phyloP scores from a whole-genome alignment of 2,329 filamentous ascomycete species.

The Colletotrichum liaoningense region DNA sequence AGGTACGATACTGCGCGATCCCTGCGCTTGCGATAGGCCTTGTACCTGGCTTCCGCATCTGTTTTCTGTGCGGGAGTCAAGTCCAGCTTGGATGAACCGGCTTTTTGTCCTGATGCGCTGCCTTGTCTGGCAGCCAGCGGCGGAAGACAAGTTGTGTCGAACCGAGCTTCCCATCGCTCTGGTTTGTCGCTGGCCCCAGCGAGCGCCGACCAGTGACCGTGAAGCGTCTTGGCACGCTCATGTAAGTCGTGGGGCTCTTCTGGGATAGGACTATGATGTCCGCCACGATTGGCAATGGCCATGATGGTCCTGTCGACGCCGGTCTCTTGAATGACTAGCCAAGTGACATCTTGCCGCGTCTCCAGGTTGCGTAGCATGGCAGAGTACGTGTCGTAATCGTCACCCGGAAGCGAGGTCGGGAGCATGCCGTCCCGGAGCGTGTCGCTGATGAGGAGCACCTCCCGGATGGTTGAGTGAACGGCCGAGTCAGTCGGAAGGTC shows the following conservation, averaged over 20 bases:
- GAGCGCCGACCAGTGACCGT: constrained; percentile 18
- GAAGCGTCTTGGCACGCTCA: constrained; percentile 4
- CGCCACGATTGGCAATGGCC: constrained; percentile 30
- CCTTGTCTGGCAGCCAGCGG: not conserved
- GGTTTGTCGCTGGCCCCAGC: constrained; percentile 17
- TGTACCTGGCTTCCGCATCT: constrained; percentile 25
- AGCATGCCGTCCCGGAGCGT: constrained; percentile 31
- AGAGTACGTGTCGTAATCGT: constrained; percentile 27
- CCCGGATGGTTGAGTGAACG: constrained; percentile 13
- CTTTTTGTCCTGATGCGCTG: not conserved
- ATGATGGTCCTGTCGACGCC: constrained; percentile 18
- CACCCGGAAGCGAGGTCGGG: constrained; percentile 21
- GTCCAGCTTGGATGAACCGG: not conserved
- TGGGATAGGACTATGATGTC: constrained; percentile 23
- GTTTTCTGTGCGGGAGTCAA: constrained; percentile 14
- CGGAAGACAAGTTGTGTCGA: constrained; percentile 20
- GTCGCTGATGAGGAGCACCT: constrained; percentile 29
- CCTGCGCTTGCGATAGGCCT: constrained; percentile 26
- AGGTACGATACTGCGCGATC: constrained; percentile 30
- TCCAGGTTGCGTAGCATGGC: constrained; percentile 29
- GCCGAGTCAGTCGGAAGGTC: constrained; percentile 26
- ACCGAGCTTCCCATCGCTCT: constrained; percentile 18
- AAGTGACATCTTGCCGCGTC: constrained; percentile 25
- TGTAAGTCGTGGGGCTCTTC: constrained; percentile 31
- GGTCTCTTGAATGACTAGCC: constrained; percentile 30